Evolutionary conservation across 225 moss, liverwort and hornwort species (phyloP), one percentile per base, ranked within the genome.

Genomic region (Anthoceros angustus): DNA sequence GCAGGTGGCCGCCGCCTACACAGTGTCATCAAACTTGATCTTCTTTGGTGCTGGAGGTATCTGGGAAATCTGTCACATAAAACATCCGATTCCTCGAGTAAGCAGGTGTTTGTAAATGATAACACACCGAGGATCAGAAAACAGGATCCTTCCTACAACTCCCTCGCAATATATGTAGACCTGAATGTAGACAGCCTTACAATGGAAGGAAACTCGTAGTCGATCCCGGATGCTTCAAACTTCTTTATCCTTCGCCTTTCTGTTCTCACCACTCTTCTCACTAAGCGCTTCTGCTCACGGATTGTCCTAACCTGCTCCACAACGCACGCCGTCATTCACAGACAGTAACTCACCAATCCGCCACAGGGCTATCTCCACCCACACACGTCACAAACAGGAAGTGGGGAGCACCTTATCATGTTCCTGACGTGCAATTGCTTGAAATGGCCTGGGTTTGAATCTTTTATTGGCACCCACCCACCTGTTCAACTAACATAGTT

Each of bases 151-250:
- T 63, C 64, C 14, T 16, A 64, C 25, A 8, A 20, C 25, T 64
- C 1, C 25, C 25, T 39, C 8, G 9, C 15, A 41, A 20, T 39
- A 26, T 62, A 18, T 50, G 10, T 14, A 50, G 49, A 4, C 55
- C 18, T 0, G 7, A 20, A 20, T 15, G 55, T 1, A 20, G 55
- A 12, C 14, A 18, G 46, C 55, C 83, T 62, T 74, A 88, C 95
- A 81, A 92, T 74, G 66, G 83, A 85, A 25, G 92, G 98, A 50
- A 88, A 98, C 63, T 82, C 83, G 72, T 75, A 98, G 25, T 92
- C 87, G 40, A 98, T 89, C 70, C 98, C 98, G 40, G 71, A 78
- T 24, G 73, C 85, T 63, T 79, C 82, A 9, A 98, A 65, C 69
- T 83, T 92, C 65, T 72, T 68, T 72, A 82, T 81, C 39, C 92